Conservation (phyloP, 306 rosid genomes). For the Oemleria cerasiformis region DNA sequence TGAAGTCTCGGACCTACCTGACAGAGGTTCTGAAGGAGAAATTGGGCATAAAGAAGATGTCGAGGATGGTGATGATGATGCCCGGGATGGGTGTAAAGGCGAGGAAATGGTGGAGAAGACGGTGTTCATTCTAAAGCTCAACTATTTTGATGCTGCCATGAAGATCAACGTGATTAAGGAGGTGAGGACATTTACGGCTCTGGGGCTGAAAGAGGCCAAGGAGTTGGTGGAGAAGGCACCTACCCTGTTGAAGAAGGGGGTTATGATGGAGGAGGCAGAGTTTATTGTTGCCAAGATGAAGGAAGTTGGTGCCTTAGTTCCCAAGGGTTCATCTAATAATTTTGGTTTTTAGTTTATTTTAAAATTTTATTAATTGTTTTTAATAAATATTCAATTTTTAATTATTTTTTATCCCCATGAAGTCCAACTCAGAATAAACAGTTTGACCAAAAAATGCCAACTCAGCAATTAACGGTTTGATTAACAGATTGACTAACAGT, state of each 20-base stretch:
- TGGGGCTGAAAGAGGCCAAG: slow-evolving; percentile 98
- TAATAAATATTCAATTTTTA: too few species aligned
- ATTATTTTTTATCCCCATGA: too few species aligned
- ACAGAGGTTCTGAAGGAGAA: slow-evolving; percentile 74
- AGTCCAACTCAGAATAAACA: too few species aligned
- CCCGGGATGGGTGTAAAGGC: slow-evolving; percentile 67
- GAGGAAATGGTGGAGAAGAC: slow-evolving; percentile 73
- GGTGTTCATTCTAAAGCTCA: slow-evolving; percentile 80
- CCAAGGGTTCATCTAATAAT: slow-evolving; percentile 81
- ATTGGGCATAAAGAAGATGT: slow-evolving; percentile 69
- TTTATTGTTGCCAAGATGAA: slow-evolving; percentile 76
- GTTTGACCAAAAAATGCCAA: too few species aligned
- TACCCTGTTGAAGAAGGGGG: slow-evolving; percentile 82
- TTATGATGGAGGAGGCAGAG: slow-evolving; percentile 84
- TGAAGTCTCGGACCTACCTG: slow-evolving; percentile 70
- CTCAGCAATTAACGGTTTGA: too few species aligned
- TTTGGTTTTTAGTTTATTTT: too few species aligned
- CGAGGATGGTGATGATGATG: slow-evolving; percentile 72
- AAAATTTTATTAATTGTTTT: too few species aligned
- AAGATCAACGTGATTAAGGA: slow-evolving; percentile 92
- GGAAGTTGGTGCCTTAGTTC: slow-evolving; percentile 79
- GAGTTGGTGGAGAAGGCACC: slow-evolving; percentile 95
- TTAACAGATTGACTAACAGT: too few species aligned
- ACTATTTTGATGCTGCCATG: slow-evolving; percentile 66
- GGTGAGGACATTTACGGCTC: slow-evolving; percentile 77